Base-by-base conservation (phyloP, 257 asterid genomes). In the Apocynum venetum region DNA sequence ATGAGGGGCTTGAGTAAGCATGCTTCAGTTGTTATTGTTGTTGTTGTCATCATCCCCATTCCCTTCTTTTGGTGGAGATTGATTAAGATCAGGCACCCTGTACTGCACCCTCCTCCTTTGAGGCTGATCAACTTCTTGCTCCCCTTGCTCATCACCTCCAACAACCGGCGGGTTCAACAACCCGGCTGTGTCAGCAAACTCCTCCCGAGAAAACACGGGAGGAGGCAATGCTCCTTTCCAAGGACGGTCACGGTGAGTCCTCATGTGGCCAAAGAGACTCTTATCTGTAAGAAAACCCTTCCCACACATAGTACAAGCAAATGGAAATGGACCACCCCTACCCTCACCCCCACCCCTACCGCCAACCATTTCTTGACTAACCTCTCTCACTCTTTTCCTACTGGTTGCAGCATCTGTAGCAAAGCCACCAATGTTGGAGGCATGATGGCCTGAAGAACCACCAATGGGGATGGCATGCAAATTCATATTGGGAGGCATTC, bases 191-290 rank as follows among this genome's bases (percentile, higher is more conserved):
- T 77, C 13, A 4, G 53, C 48, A 6, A 52, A 56, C 19, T 60
- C 78, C 2, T 14, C 67, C 44, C 78, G 40, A 2, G 43, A 63
- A 53, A 64, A 73, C 8, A 43, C 51, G 0, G 70, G 69, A 63
- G 74, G 82, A 25, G 82, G 75, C 11, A 48, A 56, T 1, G 79
- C 57, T 3, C 76, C 72, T 46, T 57, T 20, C 74, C 31, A 47
- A 4, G 11, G 5, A 66, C 56, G 73, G 4, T 43, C 35, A 3
- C 11, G 7, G 15, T 79, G 75, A 13, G 11, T 4, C 13, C 63
- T 61, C 66, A 78, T 10, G 66, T 78, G 73, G 1, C 57, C 74
- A n/a, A 72, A 72, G 0, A 72, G 43, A 2, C 66, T 51, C 35
- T 25, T 72, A 2, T 17, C 3, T 11, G 66, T 4, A 10, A 4